A percentile compares a stretch with the other conserved stretches of the same genome.
These are phyloP conservation scores for Penicillium sp. DNA, from an alignment of 2,329 filamentous ascomycete species.

Conservation along the genomic window DNA sequence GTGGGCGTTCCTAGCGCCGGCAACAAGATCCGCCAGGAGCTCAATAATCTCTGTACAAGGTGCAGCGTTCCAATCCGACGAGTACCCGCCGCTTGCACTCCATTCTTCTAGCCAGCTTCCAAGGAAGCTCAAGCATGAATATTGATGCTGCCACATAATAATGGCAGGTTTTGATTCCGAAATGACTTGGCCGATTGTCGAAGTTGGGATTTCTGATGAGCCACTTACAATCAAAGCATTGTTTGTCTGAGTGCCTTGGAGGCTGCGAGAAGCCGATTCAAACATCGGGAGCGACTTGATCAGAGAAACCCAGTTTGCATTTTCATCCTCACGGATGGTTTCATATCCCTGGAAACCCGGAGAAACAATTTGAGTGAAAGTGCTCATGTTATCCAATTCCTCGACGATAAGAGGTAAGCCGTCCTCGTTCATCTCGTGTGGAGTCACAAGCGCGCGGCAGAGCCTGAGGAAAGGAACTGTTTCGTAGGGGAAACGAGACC, in stretches of 20 bases:
- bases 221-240: constrained; percentile 37
- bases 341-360: constrained; percentile 70
- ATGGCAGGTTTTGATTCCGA: constrained; percentile 75
- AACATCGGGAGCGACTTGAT: constrained; percentile 53
- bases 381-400: constrained; percentile 67
- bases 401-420: constrained; percentile 56
- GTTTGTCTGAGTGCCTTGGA: constrained; percentile 22
- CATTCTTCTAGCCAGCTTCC: constrained; percentile 62
- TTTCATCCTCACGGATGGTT: constrained; percentile 80
- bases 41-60: constrained; percentile 71
- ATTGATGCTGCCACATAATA: constrained; percentile 69
- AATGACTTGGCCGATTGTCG: constrained; percentile 59
- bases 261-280: constrained; percentile 27
- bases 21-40: constrained; percentile 69
- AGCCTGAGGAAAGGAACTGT: constrained; percentile 73
- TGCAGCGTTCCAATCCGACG: constrained; percentile 55
- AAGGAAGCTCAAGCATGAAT: constrained; percentile 76
- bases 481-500: constrained; percentile 81
- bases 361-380: constrained; percentile 76
- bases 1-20: constrained; percentile 35
- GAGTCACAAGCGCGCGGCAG: constrained; percentile 61
- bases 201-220: constrained; percentile 37
- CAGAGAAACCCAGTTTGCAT: constrained; percentile 74
- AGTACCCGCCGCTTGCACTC: constrained; percentile 50
- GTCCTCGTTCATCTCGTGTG: constrained; percentile 44